A percentile compares a stretch with the other conserved stretches of the same genome.
These are phyloP conservation scores for Sarocladiaceae sp. DNA, from an alignment of 2,329 filamentous ascomycete genomes.

Conservation along the genomic window DNA sequence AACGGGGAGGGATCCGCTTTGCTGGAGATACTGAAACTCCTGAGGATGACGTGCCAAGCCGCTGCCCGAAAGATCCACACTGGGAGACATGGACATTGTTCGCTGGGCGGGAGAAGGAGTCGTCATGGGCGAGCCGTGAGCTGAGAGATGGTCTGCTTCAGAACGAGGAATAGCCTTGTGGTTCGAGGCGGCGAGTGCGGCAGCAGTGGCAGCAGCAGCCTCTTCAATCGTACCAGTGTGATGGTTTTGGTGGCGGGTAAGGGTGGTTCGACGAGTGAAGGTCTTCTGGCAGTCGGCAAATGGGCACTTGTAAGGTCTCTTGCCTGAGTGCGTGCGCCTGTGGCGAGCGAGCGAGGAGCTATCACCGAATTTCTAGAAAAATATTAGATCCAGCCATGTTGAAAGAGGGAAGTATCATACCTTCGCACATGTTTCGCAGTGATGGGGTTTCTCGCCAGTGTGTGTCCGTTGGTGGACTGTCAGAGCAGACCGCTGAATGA, in stretches of 20 bases:
- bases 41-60: conserved; percentile 56
- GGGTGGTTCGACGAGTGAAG: conserved; percentile 88
- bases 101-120: conserved; percentile 81
- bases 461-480: conserved; percentile 95
- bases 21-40: conserved; percentile 67
- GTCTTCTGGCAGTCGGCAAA: conserved; percentile 98
- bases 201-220: conserved; percentile 80
- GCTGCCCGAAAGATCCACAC: conserved; percentile 63
- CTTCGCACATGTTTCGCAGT: conserved; percentile 95
- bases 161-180: conserved; percentile 45
- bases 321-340: conserved; percentile 90
- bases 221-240: conserved; percentile 95
- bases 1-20: conserved; percentile 70
- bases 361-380: conserved; percentile 63
- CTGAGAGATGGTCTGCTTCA: conserved; percentile 65
- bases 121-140: conserved; percentile 66
- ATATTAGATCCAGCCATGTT: background rate
- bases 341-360: conserved; percentile 91
- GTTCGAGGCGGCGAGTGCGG: conserved; percentile 61
- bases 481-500: conserved; percentile 92
- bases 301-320: conserved; percentile 93
- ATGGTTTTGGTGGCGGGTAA: conserved; percentile 93
- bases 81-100: conserved; percentile 72
- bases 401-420: conserved; percentile 37
- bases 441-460: conserved; percentile 96